Conservation (phyloP, 768 basidiomycete genomes). For the Tulasnella sp. region DNA sequence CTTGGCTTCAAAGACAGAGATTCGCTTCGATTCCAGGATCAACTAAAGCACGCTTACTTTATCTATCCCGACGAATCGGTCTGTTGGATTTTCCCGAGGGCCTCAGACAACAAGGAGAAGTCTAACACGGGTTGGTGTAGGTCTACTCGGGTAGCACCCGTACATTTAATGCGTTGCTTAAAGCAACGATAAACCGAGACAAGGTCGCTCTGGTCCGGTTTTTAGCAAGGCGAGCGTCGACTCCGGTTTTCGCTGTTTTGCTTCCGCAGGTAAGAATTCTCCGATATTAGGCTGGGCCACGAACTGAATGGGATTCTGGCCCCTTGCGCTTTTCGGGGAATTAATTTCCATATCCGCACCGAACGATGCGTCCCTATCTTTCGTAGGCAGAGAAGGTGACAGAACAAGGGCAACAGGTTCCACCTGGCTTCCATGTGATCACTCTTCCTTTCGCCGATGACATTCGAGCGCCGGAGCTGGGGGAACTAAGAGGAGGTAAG, state of each 20-base stretch:
- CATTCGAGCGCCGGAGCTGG: slow-evolving; percentile 68
- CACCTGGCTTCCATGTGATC: slow-evolving; percentile 88
- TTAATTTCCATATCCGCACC: not conserved
- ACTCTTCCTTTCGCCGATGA: slow-evolving; percentile 94
- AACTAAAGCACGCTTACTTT: slow-evolving; percentile 84
- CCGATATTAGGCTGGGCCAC: not conserved
- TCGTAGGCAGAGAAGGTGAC: slow-evolving; percentile 60
- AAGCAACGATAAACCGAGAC: slow-evolving; percentile 70
- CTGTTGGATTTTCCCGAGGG: slow-evolving; percentile 23
- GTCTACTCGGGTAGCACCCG: slow-evolving; percentile 84
- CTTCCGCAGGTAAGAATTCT: slow-evolving; percentile 68
- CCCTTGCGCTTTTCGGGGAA: not conserved
- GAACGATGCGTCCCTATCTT: not conserved
- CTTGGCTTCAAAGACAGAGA: slow-evolving; percentile 79
- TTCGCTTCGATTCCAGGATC: slow-evolving; percentile 75
- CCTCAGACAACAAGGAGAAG: not conserved
- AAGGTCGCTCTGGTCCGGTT: slow-evolving; percentile 74
- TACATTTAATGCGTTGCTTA: slow-evolving; percentile 80
- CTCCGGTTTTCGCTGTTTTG: slow-evolving; percentile 74
- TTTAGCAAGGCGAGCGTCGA: slow-evolving; percentile 58
- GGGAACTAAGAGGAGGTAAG: slow-evolving; percentile 55
- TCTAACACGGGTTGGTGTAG: slow-evolving; percentile 31
- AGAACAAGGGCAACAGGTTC: slow-evolving; percentile 59
- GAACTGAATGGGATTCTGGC: not conserved
- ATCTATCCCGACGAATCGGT: slow-evolving; percentile 90